Base-by-base conservation (phyloP, 768 basidiomycete genomes). In the Termitomyces sp. region DNA sequence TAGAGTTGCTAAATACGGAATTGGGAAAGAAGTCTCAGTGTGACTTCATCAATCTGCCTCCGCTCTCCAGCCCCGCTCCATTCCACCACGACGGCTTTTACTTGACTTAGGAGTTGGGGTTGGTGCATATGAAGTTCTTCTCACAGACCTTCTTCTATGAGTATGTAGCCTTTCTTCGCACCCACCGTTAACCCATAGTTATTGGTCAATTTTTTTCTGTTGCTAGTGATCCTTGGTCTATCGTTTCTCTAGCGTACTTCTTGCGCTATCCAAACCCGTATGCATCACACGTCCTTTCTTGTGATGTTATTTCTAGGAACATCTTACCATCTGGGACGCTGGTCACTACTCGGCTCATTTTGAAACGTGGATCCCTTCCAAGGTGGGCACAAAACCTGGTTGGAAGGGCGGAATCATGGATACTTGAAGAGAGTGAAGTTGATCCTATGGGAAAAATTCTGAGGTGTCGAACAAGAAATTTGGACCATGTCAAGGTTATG, bases 201-300 rank as follows among this genome's bases (percentile, higher is more conserved):
- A 57, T 46, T 57, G 65, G 65, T 22, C 69, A 64, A 47, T 55
- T 58, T 16, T 51, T 16, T 3, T 16, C 30, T 1, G 7, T 41
- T 7, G 5, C 11, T 65, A 94, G 94, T 79, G 92, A 97, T 83
- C 84, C 94, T 71, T 94, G 95, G 85, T 80, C 91, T 57, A 95
- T 91, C 63, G 91, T 96, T 58, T 86, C 95, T 20, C 79, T 96
- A 62, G 95, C 95, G 13, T 97, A 90, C 78, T 95, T 95, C 70
- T 77, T 97, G 58, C 89, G 95, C 61, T 98, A 97, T 72, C 95
- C 95, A 3, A 98, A 97, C 69, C 94, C 95, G 50, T 93, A 92
- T 67, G 92, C 95, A 6, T 79, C 90, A 38, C 95, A 98, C 74
- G 88, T 98, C 70, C 74, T 95, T 63, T 94, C 94, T 4, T 95